Evolutionary conservation across 805 yeast species (phyloP), one percentile per base, ranked within the genome.

Genomic region (Metschnikowia cubensis): DNA sequence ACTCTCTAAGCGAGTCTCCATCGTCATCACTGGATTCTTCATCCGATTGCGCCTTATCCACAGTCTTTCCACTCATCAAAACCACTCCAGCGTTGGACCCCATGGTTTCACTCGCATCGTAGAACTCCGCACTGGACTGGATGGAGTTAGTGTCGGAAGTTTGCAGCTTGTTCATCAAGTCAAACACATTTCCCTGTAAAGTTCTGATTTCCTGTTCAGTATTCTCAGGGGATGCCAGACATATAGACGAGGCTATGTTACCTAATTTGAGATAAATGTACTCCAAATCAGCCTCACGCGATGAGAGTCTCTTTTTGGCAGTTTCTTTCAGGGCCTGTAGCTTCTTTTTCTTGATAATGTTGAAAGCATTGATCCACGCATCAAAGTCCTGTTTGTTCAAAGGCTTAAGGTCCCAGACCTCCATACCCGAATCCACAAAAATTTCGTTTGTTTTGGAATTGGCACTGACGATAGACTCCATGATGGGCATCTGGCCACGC

Each of bases 341-440:
- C 53, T n/a, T 48, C 45, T 34, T 51, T 58, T 68, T 63, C 64
- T 73, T 80, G 46, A 80, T 68, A 18, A 68, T 67, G 59, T 89
- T 85, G 55, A 91, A 79, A 1, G 96, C 96, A 47, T 82, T 77
- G 13, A 86, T 80, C 99, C 99, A 94, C 5, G 80, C 74, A 34
- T 82, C 78, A 77, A 89, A 94, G 55, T 87, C 91, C 6, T 76
- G 73, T 10, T 68, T 67, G 50, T 75, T 81, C 42, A 75, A 69
- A 0, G 97, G 87, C 59, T 87, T 88, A 52, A 92, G 73, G 35
- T 82, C 83, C 98, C 98, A 92, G 8, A 87, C 83, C 64, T 92
- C 98, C 82, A 92, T 84, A 2, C 98, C 98, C 0, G 97, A 89
- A 65, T 94, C 97, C 51, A 94, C 79, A 42, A 85, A 83, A 39